phyloP scores from a whole-genome alignment of 345 rosid species.

The Psidium guajava region DNA sequence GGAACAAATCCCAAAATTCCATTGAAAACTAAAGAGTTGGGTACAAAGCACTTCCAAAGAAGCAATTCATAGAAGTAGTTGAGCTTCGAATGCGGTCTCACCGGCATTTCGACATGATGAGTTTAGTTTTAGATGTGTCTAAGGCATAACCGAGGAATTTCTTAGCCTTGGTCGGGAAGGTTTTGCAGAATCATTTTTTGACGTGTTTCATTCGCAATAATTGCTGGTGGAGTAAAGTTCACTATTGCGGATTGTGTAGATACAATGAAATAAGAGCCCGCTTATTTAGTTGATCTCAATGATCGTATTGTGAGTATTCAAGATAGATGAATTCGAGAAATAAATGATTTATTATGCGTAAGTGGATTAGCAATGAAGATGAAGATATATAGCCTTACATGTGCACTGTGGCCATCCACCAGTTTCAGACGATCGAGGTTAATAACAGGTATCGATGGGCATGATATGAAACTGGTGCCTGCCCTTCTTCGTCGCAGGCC shows the following conservation, averaged over 20 bases:
- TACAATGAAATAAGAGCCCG: neutral
- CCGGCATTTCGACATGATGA: neutral
- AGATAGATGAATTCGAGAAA: neutral
- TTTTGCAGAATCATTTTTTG: neutral
- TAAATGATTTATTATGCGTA: neutral
- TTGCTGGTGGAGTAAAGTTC: neutral
- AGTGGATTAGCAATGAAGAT: neutral
- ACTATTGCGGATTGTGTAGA: neutral
- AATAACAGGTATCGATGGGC: too few relatives aligned
- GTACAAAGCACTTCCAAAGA: constrained; percentile 71
- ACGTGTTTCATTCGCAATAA: neutral
- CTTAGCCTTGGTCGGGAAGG: neutral
- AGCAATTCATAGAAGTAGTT: constrained; percentile 16
- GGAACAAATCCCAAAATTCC: too few relatives aligned
- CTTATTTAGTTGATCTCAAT: neutral
- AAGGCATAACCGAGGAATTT: neutral
- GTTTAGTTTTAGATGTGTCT: neutral
- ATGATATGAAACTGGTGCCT: too few relatives aligned
- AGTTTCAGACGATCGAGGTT: too few relatives aligned
- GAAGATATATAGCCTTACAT: neutral
- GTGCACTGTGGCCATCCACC: neutral
- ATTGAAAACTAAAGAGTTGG: constrained; percentile 16
- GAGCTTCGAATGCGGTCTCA: neutral
- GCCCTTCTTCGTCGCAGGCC: neutral
- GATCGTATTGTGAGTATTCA: neutral